phyloP scores from a whole-genome alignment of 345 rosid genomes.

The Eucalyptus tenuipes region DNA sequence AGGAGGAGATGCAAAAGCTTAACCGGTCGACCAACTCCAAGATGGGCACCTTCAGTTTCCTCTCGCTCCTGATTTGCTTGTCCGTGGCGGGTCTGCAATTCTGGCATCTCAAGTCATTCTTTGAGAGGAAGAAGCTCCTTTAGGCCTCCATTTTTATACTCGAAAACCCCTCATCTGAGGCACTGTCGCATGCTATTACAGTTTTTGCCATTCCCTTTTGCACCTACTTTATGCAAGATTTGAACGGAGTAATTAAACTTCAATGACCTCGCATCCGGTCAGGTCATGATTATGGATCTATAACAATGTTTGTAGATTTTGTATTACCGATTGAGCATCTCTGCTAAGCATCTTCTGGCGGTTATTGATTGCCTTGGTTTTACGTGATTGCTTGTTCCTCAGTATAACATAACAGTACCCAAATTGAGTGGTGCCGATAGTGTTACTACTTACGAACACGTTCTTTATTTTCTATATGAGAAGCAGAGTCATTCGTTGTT shows the following conservation, averaged over 20 bases:
- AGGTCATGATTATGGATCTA: neutral
- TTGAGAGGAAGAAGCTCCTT: slow-evolving; percentile 81
- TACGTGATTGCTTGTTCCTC: neutral
- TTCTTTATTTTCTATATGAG: neutral
- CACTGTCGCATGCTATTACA: neutral
- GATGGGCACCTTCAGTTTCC: slow-evolving; percentile 47
- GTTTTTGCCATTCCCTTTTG: neutral
- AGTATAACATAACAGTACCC: neutral
- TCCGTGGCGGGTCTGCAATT: slow-evolving; percentile 65
- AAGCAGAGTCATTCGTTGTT: too few species aligned
- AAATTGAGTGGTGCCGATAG: neutral
- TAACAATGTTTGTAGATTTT: neutral
- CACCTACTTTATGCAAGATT: neutral
- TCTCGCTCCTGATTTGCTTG: slow-evolving; percentile 58
- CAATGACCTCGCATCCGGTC: neutral
- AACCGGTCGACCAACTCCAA: slow-evolving; percentile 52
- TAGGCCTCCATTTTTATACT: neutral
- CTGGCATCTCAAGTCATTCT: slow-evolving; percentile 84
- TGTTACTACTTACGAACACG: neutral
- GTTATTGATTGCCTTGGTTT: neutral
- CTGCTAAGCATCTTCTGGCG: neutral
- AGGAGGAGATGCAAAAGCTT: slow-evolving; percentile 75
- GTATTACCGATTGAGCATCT: neutral
- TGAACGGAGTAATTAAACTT: neutral
- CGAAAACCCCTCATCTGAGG: neutral